These are phyloP conservation scores for Rhipidocladum racemiflorum DNA, from an alignment of 176 grass and related monocot genomes.

Conservation along the genomic window DNA sequence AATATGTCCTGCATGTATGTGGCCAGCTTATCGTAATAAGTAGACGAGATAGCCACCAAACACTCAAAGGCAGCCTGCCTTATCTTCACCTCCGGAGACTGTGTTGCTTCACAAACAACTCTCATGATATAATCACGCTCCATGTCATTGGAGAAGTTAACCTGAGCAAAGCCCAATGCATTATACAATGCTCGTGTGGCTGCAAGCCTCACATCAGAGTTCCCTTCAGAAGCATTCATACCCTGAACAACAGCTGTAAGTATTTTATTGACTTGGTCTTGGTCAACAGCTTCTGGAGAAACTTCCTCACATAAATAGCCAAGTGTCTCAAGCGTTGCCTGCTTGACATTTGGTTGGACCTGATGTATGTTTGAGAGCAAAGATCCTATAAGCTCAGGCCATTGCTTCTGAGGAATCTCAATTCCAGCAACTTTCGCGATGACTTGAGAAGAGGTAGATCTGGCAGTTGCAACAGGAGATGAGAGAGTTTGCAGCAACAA, in stretches of 20 bases:
- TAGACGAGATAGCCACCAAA: constrained; percentile 77
- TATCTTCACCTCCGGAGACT: constrained; percentile 64
- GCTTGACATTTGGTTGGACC: constrained; percentile 66
- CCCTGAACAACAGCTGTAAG: constrained; percentile 92
- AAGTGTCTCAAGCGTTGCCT: constrained; percentile 74
- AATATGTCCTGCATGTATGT: constrained; percentile 84
- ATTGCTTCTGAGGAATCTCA: constrained; percentile 77
- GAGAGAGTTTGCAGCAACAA: constrained; percentile 66
- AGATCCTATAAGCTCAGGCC: constrained; percentile 70
- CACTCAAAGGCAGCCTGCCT: constrained; percentile 86
- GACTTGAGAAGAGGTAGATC: constrained; percentile 81
- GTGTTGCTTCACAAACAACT: constrained; percentile 76
- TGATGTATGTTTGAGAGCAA: constrained; percentile 80
- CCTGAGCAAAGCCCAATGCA: constrained; percentile 73
- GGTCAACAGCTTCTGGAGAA: constrained; percentile 66
- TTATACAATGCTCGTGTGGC: constrained; percentile 80
- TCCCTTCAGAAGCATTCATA: constrained; percentile 78
- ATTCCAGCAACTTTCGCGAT: constrained; percentile 82
- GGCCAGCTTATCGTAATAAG: constrained; percentile 73
- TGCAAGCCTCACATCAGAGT: constrained; percentile 70
- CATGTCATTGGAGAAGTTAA: constrained; percentile 90
- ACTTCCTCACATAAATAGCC: constrained; percentile 90
- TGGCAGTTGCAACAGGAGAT: constrained; percentile 69
- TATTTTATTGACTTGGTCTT: constrained; percentile 80
- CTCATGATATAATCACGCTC: constrained; percentile 90